A percentile compares a stretch with the other conserved stretches of the same genome.
Conservation (phyloP, 2,329 filamentous ascomycete species). For the Sclerotinia spermophila region DNA sequence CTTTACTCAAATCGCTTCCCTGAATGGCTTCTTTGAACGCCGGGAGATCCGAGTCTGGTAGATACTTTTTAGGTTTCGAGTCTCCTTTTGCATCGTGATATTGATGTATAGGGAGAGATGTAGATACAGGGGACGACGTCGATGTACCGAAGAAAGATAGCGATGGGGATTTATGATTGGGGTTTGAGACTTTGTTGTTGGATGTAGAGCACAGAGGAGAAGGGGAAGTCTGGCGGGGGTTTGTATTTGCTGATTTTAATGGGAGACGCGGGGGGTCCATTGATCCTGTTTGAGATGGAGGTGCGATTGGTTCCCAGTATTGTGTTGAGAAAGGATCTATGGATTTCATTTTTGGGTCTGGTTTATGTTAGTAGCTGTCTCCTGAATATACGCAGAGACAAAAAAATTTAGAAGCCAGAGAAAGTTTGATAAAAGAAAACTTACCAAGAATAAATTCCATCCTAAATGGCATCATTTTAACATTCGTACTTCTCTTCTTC, state of each 20-base stretch:
- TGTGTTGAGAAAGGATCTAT: constrained; percentile 82
- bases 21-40: constrained; percentile 66
- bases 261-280: constrained; percentile 40
- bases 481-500: constrained; percentile 45
- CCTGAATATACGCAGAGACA: background rate
- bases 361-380: constrained; percentile 12
- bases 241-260: constrained; percentile 34
- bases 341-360: constrained; percentile 42
- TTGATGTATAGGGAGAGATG: background rate
- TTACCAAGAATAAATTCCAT: constrained; percentile 63
- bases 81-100: background rate
- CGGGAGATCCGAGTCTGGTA: constrained; percentile 30
- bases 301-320: constrained; percentile 61
- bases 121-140: background rate
- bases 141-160: background rate
- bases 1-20: constrained; percentile 68
- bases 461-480: constrained; percentile 56
- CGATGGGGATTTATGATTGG: background rate
- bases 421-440: constrained; percentile 11
- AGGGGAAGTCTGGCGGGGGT: constrained; percentile 20
- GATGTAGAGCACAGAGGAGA: background rate
- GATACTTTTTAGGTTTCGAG: constrained; percentile 31
- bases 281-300: constrained; percentile 11
- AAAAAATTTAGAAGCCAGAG: background rate
- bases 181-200: background rate